A percentile compares a stretch with the other conserved stretches of the same genome.
phyloP scores from a whole-genome alignment of 108 stramenopile genomes.

The Stephanodiscus minutulus region DNA sequence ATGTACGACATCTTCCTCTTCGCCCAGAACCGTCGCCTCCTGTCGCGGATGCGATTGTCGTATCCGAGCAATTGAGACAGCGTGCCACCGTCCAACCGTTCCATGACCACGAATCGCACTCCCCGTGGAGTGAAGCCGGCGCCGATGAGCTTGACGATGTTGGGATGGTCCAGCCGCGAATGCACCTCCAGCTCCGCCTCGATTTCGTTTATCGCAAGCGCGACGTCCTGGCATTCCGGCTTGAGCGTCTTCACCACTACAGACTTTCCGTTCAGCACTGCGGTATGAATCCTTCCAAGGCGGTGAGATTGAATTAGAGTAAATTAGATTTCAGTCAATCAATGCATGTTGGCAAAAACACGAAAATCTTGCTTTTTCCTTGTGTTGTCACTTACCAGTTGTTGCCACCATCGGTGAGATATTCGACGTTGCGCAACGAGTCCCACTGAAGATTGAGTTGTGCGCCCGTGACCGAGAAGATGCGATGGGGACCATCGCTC shows the following conservation, averaged over 20 bases:
- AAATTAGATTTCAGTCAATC: too few species aligned
- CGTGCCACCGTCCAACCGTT: conserved; percentile 91
- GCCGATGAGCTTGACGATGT: conserved; percentile 79
- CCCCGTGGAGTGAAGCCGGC: conserved; percentile 82
- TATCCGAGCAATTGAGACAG: conserved; percentile 88
- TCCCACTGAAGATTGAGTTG: conserved; percentile 82
- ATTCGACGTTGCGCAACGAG: conserved; percentile 82
- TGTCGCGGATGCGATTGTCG: conserved; percentile 89
- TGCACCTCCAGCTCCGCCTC: conserved; percentile 85
- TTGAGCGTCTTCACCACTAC: conserved; percentile 91
- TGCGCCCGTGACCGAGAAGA: conserved; percentile 75
- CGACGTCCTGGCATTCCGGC: conserved; percentile 89
- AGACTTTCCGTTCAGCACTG: conserved; percentile 72
- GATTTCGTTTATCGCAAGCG: conserved; percentile 88
- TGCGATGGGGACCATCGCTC: conserved; percentile 45
- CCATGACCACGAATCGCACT: conserved; percentile 85
- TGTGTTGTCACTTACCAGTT: too few species aligned
- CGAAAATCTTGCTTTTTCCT: too few species aligned
- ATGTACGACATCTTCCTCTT: conserved; percentile 77
- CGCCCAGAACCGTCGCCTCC: conserved; percentile 87
- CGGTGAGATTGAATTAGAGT: too few species aligned
- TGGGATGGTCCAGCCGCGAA: conserved; percentile 73
- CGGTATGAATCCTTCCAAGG: conserved; percentile 94
- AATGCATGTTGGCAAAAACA: too few species aligned
- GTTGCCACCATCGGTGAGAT: conserved; percentile 91